Evolutionary conservation across 148 eudicot genomes (phyloP), one percentile per base, ranked within the genome.

Genomic region (Cornus suecica): DNA sequence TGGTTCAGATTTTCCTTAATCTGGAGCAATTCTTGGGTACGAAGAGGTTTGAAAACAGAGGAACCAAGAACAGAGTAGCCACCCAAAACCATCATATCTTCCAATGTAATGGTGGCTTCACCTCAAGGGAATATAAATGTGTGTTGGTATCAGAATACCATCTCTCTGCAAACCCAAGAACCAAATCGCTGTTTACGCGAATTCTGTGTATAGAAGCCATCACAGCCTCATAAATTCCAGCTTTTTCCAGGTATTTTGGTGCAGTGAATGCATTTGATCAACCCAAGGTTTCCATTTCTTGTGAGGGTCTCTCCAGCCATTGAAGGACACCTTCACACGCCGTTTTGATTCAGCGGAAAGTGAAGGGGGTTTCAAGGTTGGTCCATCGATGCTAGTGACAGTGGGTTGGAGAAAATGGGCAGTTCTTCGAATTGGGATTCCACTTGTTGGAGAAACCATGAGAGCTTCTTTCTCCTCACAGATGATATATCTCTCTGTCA

Each of bases 121-220:
- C 88, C 90, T 83, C 83, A 87, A 10, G 85, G 80, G 62, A 87
- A 85, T 3, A 85, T 45, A 65, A 85, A 87, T 24, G 83, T n/a
- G n/a, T 70, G 54, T 74, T 83, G 0, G 85, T 72, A 41, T 26
- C 76, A 31, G 24, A 27, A 60, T 54, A 60, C 75, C 75, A 72
- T 29, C 75, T 72, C 42, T 72, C 75, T 31, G 75, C 66, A 13
- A 72, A 22, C 27, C 48, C 66, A 10, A 72, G 11, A 60, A 72
- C 27, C 29, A 72, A 22, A 22, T 72, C 75, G 10, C 61, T 63
- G 27, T 72, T 1, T 31, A 23, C n/a, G 29, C 5, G 24, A 51
- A 34, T 58, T 22, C n/a, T 4, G 30, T 72, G 61, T 20, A 54
- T 72, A 32, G 75, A 72, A 8, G n/a, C 66, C 28, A 72, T 10